Evolutionary conservation across 2,329 filamentous ascomycete genomes (phyloP).

Genomic region (Cryphonectria nitschkei): DNA sequence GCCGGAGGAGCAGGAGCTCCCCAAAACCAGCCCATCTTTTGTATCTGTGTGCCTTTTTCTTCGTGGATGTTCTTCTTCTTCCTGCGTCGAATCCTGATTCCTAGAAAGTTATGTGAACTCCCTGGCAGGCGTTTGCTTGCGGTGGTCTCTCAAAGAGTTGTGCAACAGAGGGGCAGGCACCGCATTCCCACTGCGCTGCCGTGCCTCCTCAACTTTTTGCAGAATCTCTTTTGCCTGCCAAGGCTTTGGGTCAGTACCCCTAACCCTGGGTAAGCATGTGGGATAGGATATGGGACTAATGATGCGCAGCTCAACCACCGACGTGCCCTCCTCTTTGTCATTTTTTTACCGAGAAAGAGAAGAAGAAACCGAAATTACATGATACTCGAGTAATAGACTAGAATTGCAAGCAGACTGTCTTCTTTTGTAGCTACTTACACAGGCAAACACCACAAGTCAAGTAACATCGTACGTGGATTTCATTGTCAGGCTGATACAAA

Average conservation of each 20-base stretch:
- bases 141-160: not conserved
- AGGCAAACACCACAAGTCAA: no score
- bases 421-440: no score
- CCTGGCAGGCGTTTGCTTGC: not conserved
- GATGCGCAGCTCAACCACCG: not conserved
- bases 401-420: no score
- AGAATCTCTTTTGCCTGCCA: slow-evolving; percentile 3
- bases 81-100: not conserved
- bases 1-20: slow-evolving; percentile 45
- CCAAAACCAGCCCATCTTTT: slow-evolving; percentile 67
- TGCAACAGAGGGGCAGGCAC: not conserved
- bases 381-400: no score
- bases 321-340: no score
- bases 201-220: not conserved
- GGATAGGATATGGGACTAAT: not conserved
- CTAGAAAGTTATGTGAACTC: not conserved
- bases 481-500: no score
- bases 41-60: not conserved
- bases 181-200: not conserved
- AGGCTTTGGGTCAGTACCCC: not conserved
- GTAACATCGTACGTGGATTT: no score
- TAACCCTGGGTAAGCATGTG: not conserved
- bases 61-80: no score
- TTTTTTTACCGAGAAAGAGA: no score
- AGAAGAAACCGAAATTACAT: no score